phyloP scores from a whole-genome alignment of 805 yeast genomes.

The Candida qinlingensis region DNA sequence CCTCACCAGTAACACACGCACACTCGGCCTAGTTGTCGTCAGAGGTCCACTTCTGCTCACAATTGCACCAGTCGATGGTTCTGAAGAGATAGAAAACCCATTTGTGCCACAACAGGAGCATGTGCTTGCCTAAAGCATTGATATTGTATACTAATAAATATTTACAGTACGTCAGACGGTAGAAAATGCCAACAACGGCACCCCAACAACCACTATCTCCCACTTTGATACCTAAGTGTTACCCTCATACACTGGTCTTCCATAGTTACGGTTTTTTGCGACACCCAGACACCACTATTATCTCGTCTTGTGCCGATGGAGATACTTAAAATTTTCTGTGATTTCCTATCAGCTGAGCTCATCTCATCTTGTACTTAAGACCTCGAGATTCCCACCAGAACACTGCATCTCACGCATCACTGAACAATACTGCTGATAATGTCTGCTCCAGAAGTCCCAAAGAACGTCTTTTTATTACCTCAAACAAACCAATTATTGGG shows the following conservation, averaged over 20 bases:
- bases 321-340: not conserved
- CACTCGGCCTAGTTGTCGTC: constrained; percentile 73
- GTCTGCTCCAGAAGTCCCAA: constrained; percentile 15
- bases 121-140: constrained; percentile 1
- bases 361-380: not conserved
- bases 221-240: not conserved
- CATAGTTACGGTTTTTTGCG: not conserved
- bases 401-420: too few relatives aligned
- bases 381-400: not conserved
- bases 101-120: constrained; percentile 32
- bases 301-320: not conserved
- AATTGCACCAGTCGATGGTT: constrained; percentile 66
- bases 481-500: constrained; percentile 90
- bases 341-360: not conserved
- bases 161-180: too few relatives aligned
- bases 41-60: constrained; percentile 79
- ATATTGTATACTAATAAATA: not conserved
- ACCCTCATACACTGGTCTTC: too few relatives aligned
- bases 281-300: not conserved
- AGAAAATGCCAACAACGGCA: not conserved
- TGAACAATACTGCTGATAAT: not conserved
- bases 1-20: constrained; percentile 54
- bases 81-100: constrained; percentile 67
- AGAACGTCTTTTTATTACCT: constrained; percentile 65
- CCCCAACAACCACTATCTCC: too few relatives aligned